phyloP scores from a whole-genome alignment of 345 rosid species.

The Euphorbia peplus region DNA sequence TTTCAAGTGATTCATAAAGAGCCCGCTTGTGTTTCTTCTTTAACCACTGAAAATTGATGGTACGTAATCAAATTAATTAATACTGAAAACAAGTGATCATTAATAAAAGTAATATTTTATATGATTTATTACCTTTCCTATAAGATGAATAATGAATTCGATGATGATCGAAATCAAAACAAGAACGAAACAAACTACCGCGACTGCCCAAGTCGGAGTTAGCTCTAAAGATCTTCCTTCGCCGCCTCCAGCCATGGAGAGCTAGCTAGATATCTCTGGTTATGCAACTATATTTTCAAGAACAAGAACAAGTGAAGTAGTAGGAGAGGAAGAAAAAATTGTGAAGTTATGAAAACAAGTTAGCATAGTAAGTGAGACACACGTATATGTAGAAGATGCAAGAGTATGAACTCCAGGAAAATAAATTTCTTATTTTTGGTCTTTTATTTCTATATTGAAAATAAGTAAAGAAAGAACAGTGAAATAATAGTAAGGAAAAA shows the following conservation, averaged over 20 bases:
- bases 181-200: slow-evolving; percentile 52
- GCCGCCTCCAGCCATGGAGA: slow-evolving; percentile 43
- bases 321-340: neutral
- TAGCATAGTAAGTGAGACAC: neutral
- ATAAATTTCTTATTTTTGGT: too few species aligned
- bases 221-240: slow-evolving; percentile 52
- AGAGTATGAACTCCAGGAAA: neutral
- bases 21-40: slow-evolving; percentile 30
- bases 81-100: neutral
- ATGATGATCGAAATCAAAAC: slow-evolving; percentile 49
- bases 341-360: neutral
- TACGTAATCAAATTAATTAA: neutral
- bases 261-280: neutral
- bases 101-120: neutral
- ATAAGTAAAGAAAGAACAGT: too few species aligned
- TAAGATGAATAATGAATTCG: slow-evolving; percentile 52
- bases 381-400: neutral
- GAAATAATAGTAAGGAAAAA: too few species aligned
- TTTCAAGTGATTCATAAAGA: slow-evolving; percentile 29
- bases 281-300: too few species aligned
- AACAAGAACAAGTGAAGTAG: too few species aligned
- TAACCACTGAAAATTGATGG: slow-evolving; percentile 14
- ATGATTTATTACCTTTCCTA: slow-evolving; percentile 41
- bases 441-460: too few species aligned
- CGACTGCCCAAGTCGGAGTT: slow-evolving; percentile 77